Conservation (phyloP, 306 rosid species). For the Prinsepia uniflora region DNA sequence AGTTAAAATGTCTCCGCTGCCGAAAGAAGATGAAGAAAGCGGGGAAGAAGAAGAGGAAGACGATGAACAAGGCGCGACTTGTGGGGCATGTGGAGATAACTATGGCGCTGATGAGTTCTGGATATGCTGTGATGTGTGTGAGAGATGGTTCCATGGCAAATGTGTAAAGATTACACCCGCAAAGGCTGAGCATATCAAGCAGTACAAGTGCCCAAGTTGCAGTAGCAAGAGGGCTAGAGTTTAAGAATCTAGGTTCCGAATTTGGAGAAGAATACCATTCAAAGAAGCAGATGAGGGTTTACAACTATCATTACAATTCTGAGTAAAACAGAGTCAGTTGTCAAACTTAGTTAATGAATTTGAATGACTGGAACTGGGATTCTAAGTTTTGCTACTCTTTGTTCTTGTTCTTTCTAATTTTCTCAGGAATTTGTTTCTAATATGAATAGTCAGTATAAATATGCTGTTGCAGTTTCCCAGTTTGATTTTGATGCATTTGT, state of each 20-base stretch:
- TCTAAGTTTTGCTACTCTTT: slow-evolving; percentile 67
- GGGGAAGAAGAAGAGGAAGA: slow-evolving; percentile 92
- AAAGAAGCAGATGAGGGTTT: slow-evolving; percentile 25
- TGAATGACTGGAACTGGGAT: slow-evolving; percentile 61
- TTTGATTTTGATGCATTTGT: slow-evolving; percentile 27
- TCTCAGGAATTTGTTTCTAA: slow-evolving; percentile 44
- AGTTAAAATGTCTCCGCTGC: slow-evolving; percentile 81
- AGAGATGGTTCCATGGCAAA: slow-evolving; percentile 93
- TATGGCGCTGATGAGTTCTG: slow-evolving; percentile 84
- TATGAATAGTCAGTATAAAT: slow-evolving; percentile 53
- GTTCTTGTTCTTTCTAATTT: slow-evolving; percentile 48
- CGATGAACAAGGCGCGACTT: slow-evolving; percentile 85
- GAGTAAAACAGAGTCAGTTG: slow-evolving; percentile 44
- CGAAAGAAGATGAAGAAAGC: slow-evolving; percentile 90
- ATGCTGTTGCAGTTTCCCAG: slow-evolving; percentile 34
- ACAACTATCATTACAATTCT: slow-evolving; percentile 48
- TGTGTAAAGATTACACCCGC: slow-evolving; percentile 92
- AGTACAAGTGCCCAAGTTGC: slow-evolving; percentile 92
- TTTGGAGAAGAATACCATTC: slow-evolving; percentile 27
- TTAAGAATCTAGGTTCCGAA: slow-evolving; percentile 41
- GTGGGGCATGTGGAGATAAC: slow-evolving; percentile 92
- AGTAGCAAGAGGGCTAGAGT: slow-evolving; percentile 82
- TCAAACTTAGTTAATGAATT: slow-evolving; percentile 54
- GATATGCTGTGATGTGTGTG: slow-evolving; percentile 89
- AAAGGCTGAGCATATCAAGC: slow-evolving; percentile 94